Evolutionary conservation across 495 filamentous ascomycete genomes (phyloP), one percentile per base, ranked within the genome.

Genomic region (Amniculicola lignicola): DNA sequence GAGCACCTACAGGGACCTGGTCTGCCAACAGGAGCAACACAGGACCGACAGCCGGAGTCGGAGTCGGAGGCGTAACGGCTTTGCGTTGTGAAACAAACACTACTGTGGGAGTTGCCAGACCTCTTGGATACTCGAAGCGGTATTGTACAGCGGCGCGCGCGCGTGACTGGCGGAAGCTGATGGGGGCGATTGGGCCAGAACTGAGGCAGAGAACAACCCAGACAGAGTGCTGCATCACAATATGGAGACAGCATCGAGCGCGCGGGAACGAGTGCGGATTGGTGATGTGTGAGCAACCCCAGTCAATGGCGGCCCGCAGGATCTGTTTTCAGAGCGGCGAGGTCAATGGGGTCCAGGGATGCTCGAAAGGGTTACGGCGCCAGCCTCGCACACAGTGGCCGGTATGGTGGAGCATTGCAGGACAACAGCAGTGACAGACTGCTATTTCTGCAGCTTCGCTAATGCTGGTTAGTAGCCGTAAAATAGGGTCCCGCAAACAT

Each of bases 361-460:
- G 16, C 35, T 21, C 16, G 22, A 51, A 40, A 2, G n/a, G 48
- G 33, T 28, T 40, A 10, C 37, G 28, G 28, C 45, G 45, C 45
- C 15, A 25, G 40, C 51, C 31, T 43, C 15, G 40, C 22, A 24
- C 28, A 43, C 21, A 15, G 39, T 47, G 24, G 40, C 23, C 41
- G 22, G 18, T 16, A 24, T 37, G 18, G 35, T 16, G 31, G 14
- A 39, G 18, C 51, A 55, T 12, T 23, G 41, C 29, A n/a, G n/a
- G n/a, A n/a, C n/a, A n/a, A n/a, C n/a, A n/a, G n/a, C n/a, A n/a
- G n/a, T n/a, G n/a, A n/a, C n/a, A n/a, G n/a, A n/a, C n/a, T n/a
- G n/a, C n/a, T 4, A 47, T 38, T 38, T 29, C 37, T 57, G 53
- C 33, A 31, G 53, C 43, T 49, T 57, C 43, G 43, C 53, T 25